phyloP scores from a whole-genome alignment of 1,139 yeast genomes.

The Yamadazyma diospyri region DNA sequence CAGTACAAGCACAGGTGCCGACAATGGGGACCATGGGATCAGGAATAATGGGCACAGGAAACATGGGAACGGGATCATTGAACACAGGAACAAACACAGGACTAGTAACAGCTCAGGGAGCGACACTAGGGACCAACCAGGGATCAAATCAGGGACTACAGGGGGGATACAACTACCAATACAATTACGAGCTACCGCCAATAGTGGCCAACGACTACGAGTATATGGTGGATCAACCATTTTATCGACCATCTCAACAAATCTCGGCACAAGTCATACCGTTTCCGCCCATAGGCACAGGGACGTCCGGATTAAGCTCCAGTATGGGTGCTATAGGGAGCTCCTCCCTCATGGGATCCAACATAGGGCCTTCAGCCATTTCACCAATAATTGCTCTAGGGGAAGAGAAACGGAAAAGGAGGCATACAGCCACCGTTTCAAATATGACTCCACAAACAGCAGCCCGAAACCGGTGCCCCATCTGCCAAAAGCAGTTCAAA shows the following conservation, averaged over 20 bases:
- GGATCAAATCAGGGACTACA: no score
- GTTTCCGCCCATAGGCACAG: not conserved
- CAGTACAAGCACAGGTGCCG: no score
- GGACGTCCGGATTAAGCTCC: not conserved
- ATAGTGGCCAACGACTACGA: slow-evolving; percentile 7
- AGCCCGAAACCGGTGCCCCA: slow-evolving; percentile 47
- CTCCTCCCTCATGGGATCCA: not conserved
- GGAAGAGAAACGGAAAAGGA: slow-evolving; percentile 12
- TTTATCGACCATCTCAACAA: not conserved
- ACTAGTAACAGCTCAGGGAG: no score
- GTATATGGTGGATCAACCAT: not conserved
- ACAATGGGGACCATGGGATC: no score
- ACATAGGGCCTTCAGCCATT: no score
- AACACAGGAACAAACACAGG: no score
- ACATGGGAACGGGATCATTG: no score
- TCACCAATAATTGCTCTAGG: no score
- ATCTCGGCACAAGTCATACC: not conserved
- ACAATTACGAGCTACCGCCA: slow-evolving; percentile 8
- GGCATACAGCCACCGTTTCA: slow-evolving; percentile 19
- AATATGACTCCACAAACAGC: slow-evolving; percentile 35
- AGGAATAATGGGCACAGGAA: no score
- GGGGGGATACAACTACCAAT: no score
- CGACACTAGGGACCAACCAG: no score
- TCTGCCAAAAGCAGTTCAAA: slow-evolving; percentile 75
- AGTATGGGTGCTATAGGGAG: not conserved